Conservation (phyloP, 2,329 filamentous ascomycete genomes). For the Xylariaceae sp. region DNA sequence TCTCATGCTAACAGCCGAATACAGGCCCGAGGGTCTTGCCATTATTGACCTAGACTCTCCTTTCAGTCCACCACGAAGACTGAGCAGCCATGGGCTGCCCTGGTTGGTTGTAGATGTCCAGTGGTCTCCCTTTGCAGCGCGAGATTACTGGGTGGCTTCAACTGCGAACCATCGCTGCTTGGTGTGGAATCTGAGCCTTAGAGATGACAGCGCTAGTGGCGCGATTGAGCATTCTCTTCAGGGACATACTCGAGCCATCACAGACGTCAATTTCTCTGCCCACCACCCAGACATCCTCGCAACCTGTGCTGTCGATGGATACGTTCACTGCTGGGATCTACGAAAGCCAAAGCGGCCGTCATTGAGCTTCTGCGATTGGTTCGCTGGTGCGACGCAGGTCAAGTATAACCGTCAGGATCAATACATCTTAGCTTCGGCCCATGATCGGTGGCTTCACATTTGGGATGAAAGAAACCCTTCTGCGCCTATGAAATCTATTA, state of each 20-base stretch:
- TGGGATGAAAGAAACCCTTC: slow-evolving; percentile 85
- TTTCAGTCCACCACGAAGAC: slow-evolving; percentile 77
- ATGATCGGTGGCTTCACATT: slow-evolving; percentile 81
- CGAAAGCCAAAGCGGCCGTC: slow-evolving; percentile 68
- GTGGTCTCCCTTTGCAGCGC: slow-evolving; percentile 87
- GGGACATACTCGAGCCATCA: slow-evolving; percentile 82
- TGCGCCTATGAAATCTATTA: slow-evolving; percentile 74
- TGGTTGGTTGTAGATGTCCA: slow-evolving; percentile 96
- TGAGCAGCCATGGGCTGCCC: slow-evolving; percentile 77
- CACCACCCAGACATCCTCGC: slow-evolving; percentile 85
- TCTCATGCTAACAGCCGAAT: slow-evolving; percentile 18
- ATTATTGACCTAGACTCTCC: slow-evolving; percentile 90
- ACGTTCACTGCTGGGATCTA: slow-evolving; percentile 89
- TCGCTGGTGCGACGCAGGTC: slow-evolving; percentile 88
- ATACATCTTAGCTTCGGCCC: slow-evolving; percentile 84
- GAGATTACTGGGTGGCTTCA: slow-evolving; percentile 90
- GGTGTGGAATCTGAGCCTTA: slow-evolving; percentile 85
- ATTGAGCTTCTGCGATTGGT: slow-evolving; percentile 86
- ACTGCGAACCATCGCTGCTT: slow-evolving; percentile 92
- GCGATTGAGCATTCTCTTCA: slow-evolving; percentile 84
- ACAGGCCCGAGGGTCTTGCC: slow-evolving; percentile 74
- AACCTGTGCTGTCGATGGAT: slow-evolving; percentile 89
- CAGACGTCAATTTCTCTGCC: slow-evolving; percentile 93
- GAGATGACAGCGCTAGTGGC: slow-evolving; percentile 64
- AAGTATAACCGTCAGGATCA: slow-evolving; percentile 88